Evolutionary conservation across 2,329 filamentous ascomycete species (phyloP).

Genomic region (Ascochyta fabae): DNA sequence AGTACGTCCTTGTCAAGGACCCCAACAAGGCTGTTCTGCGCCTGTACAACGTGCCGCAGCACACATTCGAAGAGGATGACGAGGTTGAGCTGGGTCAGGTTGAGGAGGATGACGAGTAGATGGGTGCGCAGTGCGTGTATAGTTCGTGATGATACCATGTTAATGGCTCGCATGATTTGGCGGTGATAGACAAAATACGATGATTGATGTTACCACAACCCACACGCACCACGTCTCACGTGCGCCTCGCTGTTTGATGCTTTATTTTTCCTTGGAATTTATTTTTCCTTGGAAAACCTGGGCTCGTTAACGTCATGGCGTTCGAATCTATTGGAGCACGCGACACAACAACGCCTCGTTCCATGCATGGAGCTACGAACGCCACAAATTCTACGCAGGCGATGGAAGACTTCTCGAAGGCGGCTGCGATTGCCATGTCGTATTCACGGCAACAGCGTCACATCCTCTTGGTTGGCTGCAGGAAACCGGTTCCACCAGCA

Average conservation of each 20-base stretch:
- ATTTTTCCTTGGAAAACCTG: no score
- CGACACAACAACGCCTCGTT: background rate
- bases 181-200: conserved; percentile 29
- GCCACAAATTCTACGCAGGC: background rate
- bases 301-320: no score
- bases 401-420: background rate
- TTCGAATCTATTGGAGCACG: no score
- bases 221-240: background rate
- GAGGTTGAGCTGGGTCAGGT: conserved; percentile 69
- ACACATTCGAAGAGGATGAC: conserved; percentile 91
- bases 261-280: no score
- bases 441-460: background rate
- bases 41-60: conserved; percentile 86
- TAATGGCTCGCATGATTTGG: conserved; percentile 25
- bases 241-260: background rate
- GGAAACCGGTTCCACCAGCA: background rate
- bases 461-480: background rate
- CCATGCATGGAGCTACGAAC: background rate
- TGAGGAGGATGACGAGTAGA: conserved; percentile 62
- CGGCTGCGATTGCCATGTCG: background rate
- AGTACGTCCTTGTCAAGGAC: conserved; percentile 83
- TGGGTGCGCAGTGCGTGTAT: background rate
- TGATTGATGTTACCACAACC: background rate
- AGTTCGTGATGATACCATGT: conserved; percentile 31
- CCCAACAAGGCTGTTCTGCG: conserved; percentile 96